A percentile compares a stretch with the other conserved stretches of the same genome.
Conservation (phyloP, 306 rosid genomes). For the Acacia crassicarpa region DNA sequence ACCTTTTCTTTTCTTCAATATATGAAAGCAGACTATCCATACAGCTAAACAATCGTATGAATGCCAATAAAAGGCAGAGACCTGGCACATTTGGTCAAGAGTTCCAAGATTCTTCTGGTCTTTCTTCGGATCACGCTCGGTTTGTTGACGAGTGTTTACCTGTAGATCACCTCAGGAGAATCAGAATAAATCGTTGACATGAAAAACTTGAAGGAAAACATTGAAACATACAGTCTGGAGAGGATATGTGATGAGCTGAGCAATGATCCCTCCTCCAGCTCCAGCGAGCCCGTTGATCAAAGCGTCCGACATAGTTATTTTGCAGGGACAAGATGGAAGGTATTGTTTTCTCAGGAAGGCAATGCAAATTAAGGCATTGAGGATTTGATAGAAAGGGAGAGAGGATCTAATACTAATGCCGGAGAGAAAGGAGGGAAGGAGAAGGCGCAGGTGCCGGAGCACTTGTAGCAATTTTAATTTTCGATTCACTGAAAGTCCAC, state of each 20-base stretch:
- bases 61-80: slow-evolving; percentile 23
- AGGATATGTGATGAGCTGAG: slow-evolving; percentile 96
- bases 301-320: slow-evolving; percentile 78
- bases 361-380: slow-evolving; percentile 7
- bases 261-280: slow-evolving; percentile 98
- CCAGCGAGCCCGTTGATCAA: slow-evolving; percentile 96
- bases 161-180: slow-evolving; percentile 39
- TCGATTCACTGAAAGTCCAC: slow-evolving; percentile 23
- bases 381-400: background rate
- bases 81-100: slow-evolving; percentile 71
- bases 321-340: slow-evolving; percentile 25
- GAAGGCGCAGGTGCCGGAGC: background rate
- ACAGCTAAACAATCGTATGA: slow-evolving; percentile 20
- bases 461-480: slow-evolving; percentile 5
- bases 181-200: background rate
- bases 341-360: slow-evolving; percentile 16
- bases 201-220: background rate
- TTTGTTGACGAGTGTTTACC: slow-evolving; percentile 97
- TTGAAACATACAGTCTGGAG: slow-evolving; percentile 70
- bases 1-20: background rate
- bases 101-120: slow-evolving; percentile 58
- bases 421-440: background rate
- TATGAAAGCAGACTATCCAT: background rate
- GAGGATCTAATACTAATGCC: background rate
- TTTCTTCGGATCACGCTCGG: slow-evolving; percentile 82